Conservation (phyloP, 768 basidiomycete genomes). For the Dendrothele bispora region DNA sequence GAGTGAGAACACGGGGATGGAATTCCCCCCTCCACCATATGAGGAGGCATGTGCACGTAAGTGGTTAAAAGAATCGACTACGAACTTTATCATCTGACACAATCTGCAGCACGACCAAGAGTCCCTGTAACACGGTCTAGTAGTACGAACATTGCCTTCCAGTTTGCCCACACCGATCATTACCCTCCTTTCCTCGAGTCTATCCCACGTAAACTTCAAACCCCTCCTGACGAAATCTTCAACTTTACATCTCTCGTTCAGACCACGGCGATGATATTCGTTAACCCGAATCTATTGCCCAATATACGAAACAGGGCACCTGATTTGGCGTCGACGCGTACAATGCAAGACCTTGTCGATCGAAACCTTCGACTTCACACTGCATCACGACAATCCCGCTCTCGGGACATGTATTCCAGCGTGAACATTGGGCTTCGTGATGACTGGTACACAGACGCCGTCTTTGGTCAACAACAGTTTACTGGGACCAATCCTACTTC, state of each 20-base stretch:
- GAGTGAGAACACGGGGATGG: background rate
- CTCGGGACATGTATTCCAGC: constrained; percentile 20
- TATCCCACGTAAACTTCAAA: constrained; percentile 12
- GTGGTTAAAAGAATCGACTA: background rate
- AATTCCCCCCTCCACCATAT: background rate
- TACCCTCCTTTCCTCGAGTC: constrained; percentile 20
- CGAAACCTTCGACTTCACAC: constrained; percentile 13
- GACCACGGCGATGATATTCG: constrained; percentile 10
- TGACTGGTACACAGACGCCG: constrained; percentile 32
- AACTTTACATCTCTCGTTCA: constrained; percentile 13
- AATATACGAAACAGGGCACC: constrained; percentile 9
- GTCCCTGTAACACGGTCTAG: background rate
- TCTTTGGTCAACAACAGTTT: constrained; percentile 29
- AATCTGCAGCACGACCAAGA: no score
- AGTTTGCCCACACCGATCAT: constrained; percentile 14
- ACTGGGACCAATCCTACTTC: constrained; percentile 29
- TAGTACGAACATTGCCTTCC: constrained; percentile 7
- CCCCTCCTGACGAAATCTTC: constrained; percentile 14
- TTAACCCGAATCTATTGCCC: background rate
- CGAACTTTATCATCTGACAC: background rate
- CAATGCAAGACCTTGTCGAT: constrained; percentile 17
- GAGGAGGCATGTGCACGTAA: background rate
- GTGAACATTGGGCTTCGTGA: constrained; percentile 27
- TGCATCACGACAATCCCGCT: background rate
- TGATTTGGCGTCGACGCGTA: background rate